phyloP scores from a whole-genome alignment of 2,329 filamentous ascomycete species.

The Fusarium abutilonis region DNA sequence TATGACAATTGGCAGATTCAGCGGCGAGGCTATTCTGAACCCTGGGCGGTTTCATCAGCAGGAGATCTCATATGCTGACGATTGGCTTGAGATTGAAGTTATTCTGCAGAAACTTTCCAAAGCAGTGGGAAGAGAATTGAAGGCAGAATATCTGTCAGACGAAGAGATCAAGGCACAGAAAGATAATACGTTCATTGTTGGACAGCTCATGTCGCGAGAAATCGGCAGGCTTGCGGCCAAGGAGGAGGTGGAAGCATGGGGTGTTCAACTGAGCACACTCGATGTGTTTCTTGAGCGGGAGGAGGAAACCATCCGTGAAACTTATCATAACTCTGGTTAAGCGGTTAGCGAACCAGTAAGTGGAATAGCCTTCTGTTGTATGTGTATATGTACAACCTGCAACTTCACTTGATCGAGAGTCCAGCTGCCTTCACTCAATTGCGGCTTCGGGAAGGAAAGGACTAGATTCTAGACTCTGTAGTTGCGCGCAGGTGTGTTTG shows the following conservation, averaged over 20 bases:
- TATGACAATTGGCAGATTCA: constrained; percentile 59
- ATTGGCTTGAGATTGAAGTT: constrained; percentile 51
- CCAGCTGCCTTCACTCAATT: neutral
- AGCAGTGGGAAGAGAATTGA: constrained; percentile 50
- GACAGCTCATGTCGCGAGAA: constrained; percentile 51
- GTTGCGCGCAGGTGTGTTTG: neutral
- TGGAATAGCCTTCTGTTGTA: neutral
- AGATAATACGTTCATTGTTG: constrained; percentile 52
- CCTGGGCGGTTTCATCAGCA: constrained; percentile 53
- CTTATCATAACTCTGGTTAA: constrained; percentile 37
- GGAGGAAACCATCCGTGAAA: constrained; percentile 46
- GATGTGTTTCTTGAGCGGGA: constrained; percentile 56
- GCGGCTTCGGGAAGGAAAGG: constrained; percentile 1
- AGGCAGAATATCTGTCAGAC: constrained; percentile 52
- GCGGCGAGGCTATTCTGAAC: constrained; percentile 55
- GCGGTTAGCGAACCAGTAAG: neutral
- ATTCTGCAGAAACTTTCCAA: constrained; percentile 51
- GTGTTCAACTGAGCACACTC: constrained; percentile 55
- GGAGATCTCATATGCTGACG: constrained; percentile 54
- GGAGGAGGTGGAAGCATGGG: constrained; percentile 50
- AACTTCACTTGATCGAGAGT: neutral
- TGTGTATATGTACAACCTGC: neutral
- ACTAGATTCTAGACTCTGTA: neutral
- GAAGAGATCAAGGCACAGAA: constrained; percentile 53
- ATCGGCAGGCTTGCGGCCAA: constrained; percentile 52